phyloP scores from a whole-genome alignment of 306 rosid species.

The Corylus americana region DNA sequence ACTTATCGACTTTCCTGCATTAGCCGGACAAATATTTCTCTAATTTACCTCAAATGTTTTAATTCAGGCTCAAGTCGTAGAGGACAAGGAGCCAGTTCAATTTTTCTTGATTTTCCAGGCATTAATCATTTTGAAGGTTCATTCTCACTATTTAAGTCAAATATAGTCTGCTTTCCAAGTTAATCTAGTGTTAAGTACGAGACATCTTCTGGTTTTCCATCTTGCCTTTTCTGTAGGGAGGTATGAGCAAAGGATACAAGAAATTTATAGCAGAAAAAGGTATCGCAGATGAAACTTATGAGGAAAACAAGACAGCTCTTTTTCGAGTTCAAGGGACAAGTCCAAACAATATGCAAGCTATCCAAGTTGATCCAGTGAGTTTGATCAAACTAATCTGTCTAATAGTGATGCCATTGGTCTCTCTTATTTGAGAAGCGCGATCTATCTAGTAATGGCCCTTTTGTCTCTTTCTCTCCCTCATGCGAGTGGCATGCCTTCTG shows the following conservation, averaged over 20 bases:
- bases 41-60: conserved; percentile 26
- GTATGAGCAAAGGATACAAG: conserved; percentile 68
- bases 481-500: neutral
- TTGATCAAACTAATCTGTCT: conserved; percentile 5
- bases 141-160: conserved; percentile 21
- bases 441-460: neutral
- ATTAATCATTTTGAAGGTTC: conserved; percentile 74
- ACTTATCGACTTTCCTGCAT: conserved; percentile 16
- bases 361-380: conserved; percentile 85
- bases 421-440: neutral
- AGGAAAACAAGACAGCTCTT: conserved; percentile 61
- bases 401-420: neutral
- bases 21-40: conserved; percentile 14
- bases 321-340: conserved; percentile 88
- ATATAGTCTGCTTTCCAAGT: conserved; percentile 17
- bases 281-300: conserved; percentile 58
- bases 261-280: conserved; percentile 58
- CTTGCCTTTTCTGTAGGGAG: conserved; percentile 58
- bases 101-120: conserved; percentile 76
- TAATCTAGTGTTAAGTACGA: conserved; percentile 7
- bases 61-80: conserved; percentile 71
- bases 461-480: neutral
- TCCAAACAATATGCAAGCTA: conserved; percentile 80
- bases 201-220: conserved; percentile 16
- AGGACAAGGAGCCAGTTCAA: conserved; percentile 81